A percentile compares a stretch with the other conserved stretches of the same genome.
phyloP scores from a whole-genome alignment of 139 green algal species.

The Chlorella sp. region DNA sequence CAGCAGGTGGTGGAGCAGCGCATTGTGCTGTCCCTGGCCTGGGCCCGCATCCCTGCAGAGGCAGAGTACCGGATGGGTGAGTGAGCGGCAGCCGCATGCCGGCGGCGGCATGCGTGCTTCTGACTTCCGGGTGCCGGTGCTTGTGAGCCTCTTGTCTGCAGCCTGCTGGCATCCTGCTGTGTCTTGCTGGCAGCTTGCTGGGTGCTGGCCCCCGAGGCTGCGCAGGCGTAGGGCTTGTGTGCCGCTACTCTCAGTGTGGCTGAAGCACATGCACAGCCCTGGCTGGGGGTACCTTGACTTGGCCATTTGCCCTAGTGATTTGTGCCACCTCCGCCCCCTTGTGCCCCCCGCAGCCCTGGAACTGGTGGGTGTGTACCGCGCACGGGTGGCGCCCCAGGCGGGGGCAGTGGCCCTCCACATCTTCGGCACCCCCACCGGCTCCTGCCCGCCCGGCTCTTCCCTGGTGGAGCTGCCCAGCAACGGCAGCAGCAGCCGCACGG shows the following conservation, averaged over 20 bases:
- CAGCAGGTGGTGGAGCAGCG: neutral
- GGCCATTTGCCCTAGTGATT: neutral
- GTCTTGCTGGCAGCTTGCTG: neutral
- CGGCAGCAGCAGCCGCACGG: neutral
- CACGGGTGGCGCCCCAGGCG: neutral
- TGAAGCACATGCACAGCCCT: neutral
- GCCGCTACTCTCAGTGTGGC: neutral
- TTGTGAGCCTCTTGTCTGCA: neutral
- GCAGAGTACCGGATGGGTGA: constrained; percentile 49
- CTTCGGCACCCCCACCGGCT: constrained; percentile 51
- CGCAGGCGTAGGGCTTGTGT: no score
- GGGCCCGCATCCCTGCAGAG: constrained; percentile 41
- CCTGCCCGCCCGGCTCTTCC: constrained; percentile 57
- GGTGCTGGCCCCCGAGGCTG: no score
- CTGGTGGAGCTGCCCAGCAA: neutral
- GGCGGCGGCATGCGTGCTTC: neutral
- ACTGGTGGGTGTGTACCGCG: constrained; percentile 30
- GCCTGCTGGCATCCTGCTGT: neutral
- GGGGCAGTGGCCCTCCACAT: constrained; percentile 46
- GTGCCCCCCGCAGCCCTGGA: neutral
- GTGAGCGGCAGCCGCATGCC: neutral
- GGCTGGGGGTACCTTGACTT: neutral
- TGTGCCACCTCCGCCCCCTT: neutral
- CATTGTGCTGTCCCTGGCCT: constrained; percentile 50
- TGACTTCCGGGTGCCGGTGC: no score